phyloP scores from a whole-genome alignment of 2,329 filamentous ascomycete genomes.

The Diaporthe citriasiana region DNA sequence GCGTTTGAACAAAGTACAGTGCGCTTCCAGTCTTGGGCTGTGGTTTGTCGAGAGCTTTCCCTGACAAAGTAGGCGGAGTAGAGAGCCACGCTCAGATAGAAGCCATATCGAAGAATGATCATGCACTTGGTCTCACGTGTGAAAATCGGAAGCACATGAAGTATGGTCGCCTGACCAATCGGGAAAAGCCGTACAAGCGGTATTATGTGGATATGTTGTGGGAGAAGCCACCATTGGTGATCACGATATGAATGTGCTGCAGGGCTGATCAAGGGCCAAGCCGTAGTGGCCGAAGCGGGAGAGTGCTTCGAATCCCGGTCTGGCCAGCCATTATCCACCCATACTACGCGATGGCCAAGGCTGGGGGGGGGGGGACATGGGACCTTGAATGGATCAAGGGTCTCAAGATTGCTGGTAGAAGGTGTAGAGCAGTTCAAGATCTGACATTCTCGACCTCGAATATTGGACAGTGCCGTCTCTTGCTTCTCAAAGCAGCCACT shows the following conservation, averaged over 20 bases:
- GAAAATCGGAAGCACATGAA: not conserved
- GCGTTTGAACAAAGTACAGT: not conserved
- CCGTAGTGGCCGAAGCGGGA: conserved; percentile 21
- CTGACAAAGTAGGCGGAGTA: not conserved
- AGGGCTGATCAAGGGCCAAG: conserved; percentile 18
- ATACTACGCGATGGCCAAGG: not conserved
- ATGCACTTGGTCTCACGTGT: not conserved
- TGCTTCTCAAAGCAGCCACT: not conserved
- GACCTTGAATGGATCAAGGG: not conserved
- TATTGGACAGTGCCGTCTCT: not conserved
- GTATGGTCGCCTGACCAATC: not conserved
- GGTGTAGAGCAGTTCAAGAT: not conserved
- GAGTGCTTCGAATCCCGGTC: conserved; percentile 2
- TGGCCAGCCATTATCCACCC: not conserved
- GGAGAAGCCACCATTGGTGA: not conserved
- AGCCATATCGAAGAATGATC: not conserved
- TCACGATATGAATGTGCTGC: not conserved
- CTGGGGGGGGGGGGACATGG: not conserved
- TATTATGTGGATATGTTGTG: not conserved
- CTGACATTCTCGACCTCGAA: not conserved
- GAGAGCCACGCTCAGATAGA: not conserved
- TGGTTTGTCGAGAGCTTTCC: not conserved
- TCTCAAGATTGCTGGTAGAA: not conserved
- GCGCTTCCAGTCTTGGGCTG: not conserved
- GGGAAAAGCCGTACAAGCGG: not conserved